Percentiles rank a stretch among this genome's conserved stretches.
phyloP scores from a whole-genome alignment of 139 green algal species.

The Asterochloris erici region DNA sequence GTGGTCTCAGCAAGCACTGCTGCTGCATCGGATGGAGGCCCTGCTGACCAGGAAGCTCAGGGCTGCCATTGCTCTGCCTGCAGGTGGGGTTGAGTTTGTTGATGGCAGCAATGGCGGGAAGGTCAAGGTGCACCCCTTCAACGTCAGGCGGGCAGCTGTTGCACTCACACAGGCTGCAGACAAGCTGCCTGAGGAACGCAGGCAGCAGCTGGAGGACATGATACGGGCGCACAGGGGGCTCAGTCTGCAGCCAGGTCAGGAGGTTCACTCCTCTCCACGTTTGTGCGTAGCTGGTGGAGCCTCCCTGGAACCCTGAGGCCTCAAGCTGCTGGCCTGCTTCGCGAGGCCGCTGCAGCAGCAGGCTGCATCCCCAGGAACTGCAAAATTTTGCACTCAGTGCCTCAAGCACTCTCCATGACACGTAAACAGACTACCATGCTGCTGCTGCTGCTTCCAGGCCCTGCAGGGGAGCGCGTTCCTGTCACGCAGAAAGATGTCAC shows the following conservation, averaged over 20 bases:
- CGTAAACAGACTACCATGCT: neutral
- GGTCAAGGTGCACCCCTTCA: conserved; percentile 14
- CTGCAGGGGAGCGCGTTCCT: neutral
- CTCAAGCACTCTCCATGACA: too few relatives aligned
- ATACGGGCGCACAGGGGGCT: neutral
- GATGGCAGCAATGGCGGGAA: neutral
- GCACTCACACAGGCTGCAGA: conserved; percentile 27
- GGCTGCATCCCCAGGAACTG: too few relatives aligned
- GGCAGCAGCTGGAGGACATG: conserved; percentile 18
- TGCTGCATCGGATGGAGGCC: too few relatives aligned
- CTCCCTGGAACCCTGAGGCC: neutral
- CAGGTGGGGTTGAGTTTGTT: too few relatives aligned
- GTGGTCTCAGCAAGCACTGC: neutral
- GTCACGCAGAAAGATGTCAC: neutral
- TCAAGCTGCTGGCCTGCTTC: neutral
- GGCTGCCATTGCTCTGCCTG: too few relatives aligned
- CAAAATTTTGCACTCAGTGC: too few relatives aligned
- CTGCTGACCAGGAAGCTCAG: too few relatives aligned
- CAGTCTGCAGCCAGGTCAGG: neutral
- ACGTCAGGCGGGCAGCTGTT: conserved; percentile 35
- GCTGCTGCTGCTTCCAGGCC: neutral
- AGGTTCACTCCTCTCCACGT: neutral
- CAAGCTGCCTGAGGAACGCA: conserved; percentile 22
- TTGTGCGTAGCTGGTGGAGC: neutral
- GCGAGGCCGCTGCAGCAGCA: neutral